Base-by-base conservation (phyloP, 352 stramenopile genomes). In the Thalassiosira ordinaria region DNA sequence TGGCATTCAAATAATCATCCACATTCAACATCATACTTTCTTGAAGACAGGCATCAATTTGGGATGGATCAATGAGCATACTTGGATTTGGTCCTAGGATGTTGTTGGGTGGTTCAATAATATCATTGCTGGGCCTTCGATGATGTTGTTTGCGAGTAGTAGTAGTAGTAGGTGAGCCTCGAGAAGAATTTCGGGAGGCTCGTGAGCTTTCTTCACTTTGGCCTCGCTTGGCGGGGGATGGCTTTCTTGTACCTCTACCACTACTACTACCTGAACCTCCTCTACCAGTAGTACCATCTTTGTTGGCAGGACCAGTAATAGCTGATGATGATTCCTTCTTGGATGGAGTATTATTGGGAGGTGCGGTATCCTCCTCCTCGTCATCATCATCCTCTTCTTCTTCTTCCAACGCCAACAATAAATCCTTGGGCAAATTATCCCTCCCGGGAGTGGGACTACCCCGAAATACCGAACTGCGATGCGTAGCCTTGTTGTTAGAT, bases 381-480 rank as follows among this genome's bases (percentile, higher is more conserved):
- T n/a, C n/a, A n/a, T n/a, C n/a, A 31, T 56, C 60, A 13, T 41
- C 29, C 18, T 66, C 66, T 22, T 61, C 64, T 18, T 61, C 64
- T 14, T 61, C 49, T 27, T 78, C 69, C 27, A 78, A 52, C 26
- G 57, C 69, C 51, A 78, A 31, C 20, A 78, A 27, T 37, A 78
- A 49, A 9, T 78, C 56, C 16, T 63, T 27, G 1, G 69, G 69
- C 29, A 78, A 65, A 52, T 67, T 70, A 31, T 61, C 59, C 31
- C 41, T 63, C 2, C 41, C 33, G 9, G 39, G 39, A 26, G 66
- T 52, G 0, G 55, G 55, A 26, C 66, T 67, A 9, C 73, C 73
- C 20, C 73, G 62, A 55, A 81, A 81, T 9, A 81, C 73, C 0
- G 57, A 72, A 20, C 31, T 52, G 35, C 61, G 57, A 37, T 67